Evolutionary conservation across 495 filamentous ascomycete species (phyloP), one percentile per base, ranked within the genome.

Genomic region (Aspergillus indologenus): DNA sequence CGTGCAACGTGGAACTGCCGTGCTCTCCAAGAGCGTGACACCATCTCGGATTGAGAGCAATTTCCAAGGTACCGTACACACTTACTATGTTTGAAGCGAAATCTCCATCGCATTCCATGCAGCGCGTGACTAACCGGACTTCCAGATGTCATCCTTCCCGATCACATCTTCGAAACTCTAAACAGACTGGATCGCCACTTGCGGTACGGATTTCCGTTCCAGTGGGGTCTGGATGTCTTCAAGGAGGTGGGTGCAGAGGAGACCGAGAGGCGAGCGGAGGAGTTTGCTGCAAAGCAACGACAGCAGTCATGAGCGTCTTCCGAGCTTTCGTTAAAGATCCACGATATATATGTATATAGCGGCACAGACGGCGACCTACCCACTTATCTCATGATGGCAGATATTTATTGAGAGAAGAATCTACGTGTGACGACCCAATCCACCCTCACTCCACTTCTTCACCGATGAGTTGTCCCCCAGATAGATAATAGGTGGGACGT

Each of bases 1-100:
- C 63, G 67, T 95, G 60, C 89, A 96, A 72, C 91, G 79, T 59
- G 82, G 83, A 18, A 84, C 79, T 22, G 76, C 78, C 5, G 83
- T 86, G 9, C 65, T 87, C 53, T 83, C 83, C 9, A 87, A 87
- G 73, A 84, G 81, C 66, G 80, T 85, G 14, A 87, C 82, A 1
- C 75, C 80, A 3, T 71, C 70, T 11, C 70, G 84, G 22, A 86
- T 87, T 53, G 75, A 79, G 62, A 80, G 78, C 53, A 87, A 87
- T 57, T 83, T 86, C 61, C 60, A 83, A 64, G 71, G 68, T 72
- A 63, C 20, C 21, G 17, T 14, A 24, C 11, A 22, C 15, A 47
- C 15, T 18, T 14, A 6, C 31, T 29, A 46, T 57, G 8, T 29
- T 29, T 3, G 4, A 29, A 29, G 26, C 26, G 9, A 29, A 29